A percentile compares a stretch with the other conserved stretches of the same genome.
These are phyloP conservation scores for Bruguiera sexangula DNA, from an alignment of 345 rosid species.

Conservation along the genomic window DNA sequence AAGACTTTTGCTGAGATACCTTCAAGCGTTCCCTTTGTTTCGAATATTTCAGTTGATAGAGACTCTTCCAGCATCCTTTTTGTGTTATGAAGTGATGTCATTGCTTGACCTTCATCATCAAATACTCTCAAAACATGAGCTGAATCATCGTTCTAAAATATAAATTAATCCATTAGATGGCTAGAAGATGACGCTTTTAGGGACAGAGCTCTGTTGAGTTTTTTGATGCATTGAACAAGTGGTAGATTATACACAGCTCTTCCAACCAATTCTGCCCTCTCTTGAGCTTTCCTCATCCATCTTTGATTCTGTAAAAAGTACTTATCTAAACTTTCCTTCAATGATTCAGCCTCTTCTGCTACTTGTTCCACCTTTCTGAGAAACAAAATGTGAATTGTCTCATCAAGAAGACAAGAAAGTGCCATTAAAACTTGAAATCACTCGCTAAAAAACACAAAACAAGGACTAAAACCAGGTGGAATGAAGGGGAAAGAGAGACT, in stretches of 20 bases:
- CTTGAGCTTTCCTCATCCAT: conserved; percentile 69
- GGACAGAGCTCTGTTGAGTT: background rate
- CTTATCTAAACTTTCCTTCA: conserved; percentile 72
- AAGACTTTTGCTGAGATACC: conserved; percentile 37
- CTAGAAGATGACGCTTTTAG: background rate
- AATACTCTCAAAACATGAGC: conserved; percentile 78
- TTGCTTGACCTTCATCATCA: conserved; percentile 91
- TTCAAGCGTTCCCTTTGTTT: conserved; percentile 90
- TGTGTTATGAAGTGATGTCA: conserved; percentile 77
- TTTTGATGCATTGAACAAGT: background rate
- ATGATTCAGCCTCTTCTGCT: conserved; percentile 78
- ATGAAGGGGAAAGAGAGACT: too few species aligned
- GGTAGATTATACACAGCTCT: conserved; percentile 48
- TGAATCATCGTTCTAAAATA: conserved; percentile 68
- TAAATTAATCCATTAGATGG: background rate
- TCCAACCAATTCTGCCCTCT: conserved; percentile 80
- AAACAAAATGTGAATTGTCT: background rate
- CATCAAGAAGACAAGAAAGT: background rate
- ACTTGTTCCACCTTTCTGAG: conserved; percentile 83
- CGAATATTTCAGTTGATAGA: conserved; percentile 71
- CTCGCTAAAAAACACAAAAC: background rate
- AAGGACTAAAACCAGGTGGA: too few species aligned
- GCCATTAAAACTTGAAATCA: background rate
- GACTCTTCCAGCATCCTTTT: conserved; percentile 84
- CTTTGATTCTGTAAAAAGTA: conserved; percentile 62